Percentiles rank a stretch among this genome's conserved stretches.
Evolutionary conservation across 441 rosid genomes (phyloP).

Genomic region (Adansonia madagascariensis): DNA sequence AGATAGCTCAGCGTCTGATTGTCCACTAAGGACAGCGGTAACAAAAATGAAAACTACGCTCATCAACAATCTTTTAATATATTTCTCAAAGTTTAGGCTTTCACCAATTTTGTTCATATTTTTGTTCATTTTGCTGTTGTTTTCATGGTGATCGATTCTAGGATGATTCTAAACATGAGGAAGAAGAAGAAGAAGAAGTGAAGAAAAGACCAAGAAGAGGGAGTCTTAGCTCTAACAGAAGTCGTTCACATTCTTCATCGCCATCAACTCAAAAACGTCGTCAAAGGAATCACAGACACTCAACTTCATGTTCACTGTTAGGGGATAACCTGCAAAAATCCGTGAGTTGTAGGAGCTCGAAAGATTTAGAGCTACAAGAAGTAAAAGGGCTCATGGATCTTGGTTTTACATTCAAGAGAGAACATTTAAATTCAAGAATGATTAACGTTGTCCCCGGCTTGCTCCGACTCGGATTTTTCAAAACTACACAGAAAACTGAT

Average conservation of each 20-base stretch:
- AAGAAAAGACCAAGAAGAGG: slow-evolving; percentile 36
- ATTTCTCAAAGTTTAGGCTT: background rate
- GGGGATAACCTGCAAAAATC: slow-evolving; percentile 34
- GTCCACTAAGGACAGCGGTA: slow-evolving; percentile 26
- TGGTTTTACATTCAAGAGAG: slow-evolving; percentile 58
- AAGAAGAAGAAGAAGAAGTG: slow-evolving; percentile 4
- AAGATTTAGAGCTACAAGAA: slow-evolving; percentile 64
- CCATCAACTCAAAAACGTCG: slow-evolving; percentile 31
- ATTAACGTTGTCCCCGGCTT: slow-evolving; percentile 56
- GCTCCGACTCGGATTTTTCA: slow-evolving; percentile 40
- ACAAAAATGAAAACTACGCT: background rate
- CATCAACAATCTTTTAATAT: background rate
- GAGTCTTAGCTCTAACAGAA: slow-evolving; percentile 29
- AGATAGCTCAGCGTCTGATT: background rate
- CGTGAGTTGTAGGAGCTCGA: slow-evolving; percentile 45
- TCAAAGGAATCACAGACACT: slow-evolving; percentile 20
- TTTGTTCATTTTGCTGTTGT: background rate
- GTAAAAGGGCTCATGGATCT: slow-evolving; percentile 69
- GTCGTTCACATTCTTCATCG: slow-evolving; percentile 45
- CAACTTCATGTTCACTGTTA: background rate
- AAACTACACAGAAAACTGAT: too few species aligned
- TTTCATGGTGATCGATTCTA: slow-evolving; percentile 12
- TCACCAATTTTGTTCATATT: background rate
- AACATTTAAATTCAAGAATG: slow-evolving; percentile 42
- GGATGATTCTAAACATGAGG: slow-evolving; percentile 22